phyloP scores from a whole-genome alignment of 192 early-diverging fungal species.

The Pilobolus umbonatus region DNA sequence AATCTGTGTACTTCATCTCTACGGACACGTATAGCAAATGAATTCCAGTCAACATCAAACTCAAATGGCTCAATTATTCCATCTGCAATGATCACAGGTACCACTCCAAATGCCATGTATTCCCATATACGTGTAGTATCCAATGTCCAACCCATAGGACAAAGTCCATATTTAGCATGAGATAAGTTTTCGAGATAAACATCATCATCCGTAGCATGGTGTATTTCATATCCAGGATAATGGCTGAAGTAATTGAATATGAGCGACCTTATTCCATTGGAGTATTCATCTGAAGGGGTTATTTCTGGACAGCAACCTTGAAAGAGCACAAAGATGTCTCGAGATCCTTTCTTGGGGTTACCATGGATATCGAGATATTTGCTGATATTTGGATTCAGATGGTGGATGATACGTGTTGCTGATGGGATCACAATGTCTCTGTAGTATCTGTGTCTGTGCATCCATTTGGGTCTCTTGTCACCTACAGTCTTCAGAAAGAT shows the following conservation, averaged over 20 bases:
- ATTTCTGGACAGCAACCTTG: constrained; percentile 31
- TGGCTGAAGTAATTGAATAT: constrained; percentile 32
- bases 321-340: constrained; percentile 35
- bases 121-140: constrained; percentile 44
- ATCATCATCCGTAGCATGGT: constrained; percentile 14
- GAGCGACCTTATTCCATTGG: constrained; percentile 36
- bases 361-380: constrained; percentile 25
- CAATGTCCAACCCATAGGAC: constrained; percentile 40
- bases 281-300: constrained; percentile 31
- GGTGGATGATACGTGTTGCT: constrained; percentile 33
- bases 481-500: constrained; percentile 44
- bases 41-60: constrained; percentile 45
- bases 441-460: constrained; percentile 25
- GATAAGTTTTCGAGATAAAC: constrained; percentile 40
- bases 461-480: constrained; percentile 31
- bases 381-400: constrained; percentile 13
- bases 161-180: constrained; percentile 37
- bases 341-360: constrained; percentile 16
- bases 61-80: constrained; percentile 47
- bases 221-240: constrained; percentile 38
- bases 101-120: constrained; percentile 47
- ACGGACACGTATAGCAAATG: constrained; percentile 33
- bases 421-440: constrained; percentile 43
- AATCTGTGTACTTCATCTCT: constrained; percentile 39
- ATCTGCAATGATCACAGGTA: constrained; percentile 46